Evolutionary conservation across 1,284 basidiomycete species (phyloP).

Genomic region (Microbotryum silenes-acaulis): DNA sequence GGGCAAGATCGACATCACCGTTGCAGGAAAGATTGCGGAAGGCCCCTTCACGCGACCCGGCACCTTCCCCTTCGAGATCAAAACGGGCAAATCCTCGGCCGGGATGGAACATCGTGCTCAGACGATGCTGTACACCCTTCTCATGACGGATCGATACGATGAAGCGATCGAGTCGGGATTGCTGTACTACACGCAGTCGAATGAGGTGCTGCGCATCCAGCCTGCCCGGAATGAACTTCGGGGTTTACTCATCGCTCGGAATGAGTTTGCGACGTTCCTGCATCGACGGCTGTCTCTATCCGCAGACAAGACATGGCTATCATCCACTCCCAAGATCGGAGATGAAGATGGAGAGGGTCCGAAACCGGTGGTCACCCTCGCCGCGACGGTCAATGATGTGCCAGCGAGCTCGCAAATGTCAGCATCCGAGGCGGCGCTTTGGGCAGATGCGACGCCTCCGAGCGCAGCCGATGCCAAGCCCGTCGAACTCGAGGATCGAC

Average conservation of each 20-base stretch:
- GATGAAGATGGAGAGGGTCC: background rate
- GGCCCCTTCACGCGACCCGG: slow-evolving; percentile 14
- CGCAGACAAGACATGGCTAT: background rate
- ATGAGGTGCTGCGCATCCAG: slow-evolving; percentile 75
- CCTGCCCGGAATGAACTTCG: slow-evolving; percentile 72
- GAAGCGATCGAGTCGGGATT: slow-evolving; percentile 62
- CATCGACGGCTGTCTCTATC: slow-evolving; percentile 18
- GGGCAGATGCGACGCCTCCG: slow-evolving; percentile 8
- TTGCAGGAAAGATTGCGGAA: slow-evolving; percentile 53
- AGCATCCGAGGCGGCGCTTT: slow-evolving; percentile 22
- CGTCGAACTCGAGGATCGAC: slow-evolving; percentile 43
- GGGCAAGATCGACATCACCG: slow-evolving; percentile 88
- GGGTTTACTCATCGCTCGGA: slow-evolving; percentile 70
- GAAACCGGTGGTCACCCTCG: background rate
- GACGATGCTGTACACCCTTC: slow-evolving; percentile 91
- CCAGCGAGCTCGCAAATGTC: slow-evolving; percentile 3
- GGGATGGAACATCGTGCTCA: slow-evolving; percentile 92
- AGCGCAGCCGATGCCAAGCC: background rate
- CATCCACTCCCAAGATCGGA: background rate
- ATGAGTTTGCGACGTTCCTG: slow-evolving; percentile 75
- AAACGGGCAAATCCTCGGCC: slow-evolving; percentile 72
- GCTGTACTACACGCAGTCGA: slow-evolving; percentile 87
- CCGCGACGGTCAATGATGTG: slow-evolving; percentile 9
- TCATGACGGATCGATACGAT: slow-evolving; percentile 81
- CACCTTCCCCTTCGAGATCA: slow-evolving; percentile 85